These are phyloP conservation scores for Nemania diffusa DNA, from an alignment of 2,329 filamentous ascomycete genomes.

Conservation along the genomic window DNA sequence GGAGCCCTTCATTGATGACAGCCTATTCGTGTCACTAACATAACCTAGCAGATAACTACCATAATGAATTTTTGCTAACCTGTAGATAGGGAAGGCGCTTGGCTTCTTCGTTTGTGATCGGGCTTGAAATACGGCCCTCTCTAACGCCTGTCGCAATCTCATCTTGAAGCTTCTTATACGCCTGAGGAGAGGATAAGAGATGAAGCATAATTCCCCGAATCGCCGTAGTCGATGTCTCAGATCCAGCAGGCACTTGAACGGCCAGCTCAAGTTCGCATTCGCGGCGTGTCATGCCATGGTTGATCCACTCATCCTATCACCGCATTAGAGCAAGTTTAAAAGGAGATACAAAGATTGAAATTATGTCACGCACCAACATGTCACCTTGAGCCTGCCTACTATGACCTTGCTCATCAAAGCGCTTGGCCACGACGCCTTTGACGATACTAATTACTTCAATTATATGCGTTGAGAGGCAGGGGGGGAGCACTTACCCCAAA, in stretches of 20 bases:
- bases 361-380: constrained; percentile 40
- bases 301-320: constrained; percentile 43
- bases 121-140: constrained; percentile 40
- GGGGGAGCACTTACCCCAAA: constrained; percentile 36
- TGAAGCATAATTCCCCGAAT: constrained; percentile 41
- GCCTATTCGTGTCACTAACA: constrained; percentile 32
- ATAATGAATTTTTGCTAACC: constrained; percentile 21
- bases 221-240: constrained; percentile 41
- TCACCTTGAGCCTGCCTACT: constrained; percentile 19
- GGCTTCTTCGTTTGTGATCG: constrained; percentile 41
- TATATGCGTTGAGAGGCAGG: background rate
- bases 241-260: constrained; percentile 41
- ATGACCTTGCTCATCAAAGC: constrained; percentile 30
- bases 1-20: constrained; percentile 43
- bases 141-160: constrained; percentile 37
- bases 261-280: constrained; percentile 45
- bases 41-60: background rate
- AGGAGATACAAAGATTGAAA: background rate
- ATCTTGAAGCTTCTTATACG: constrained; percentile 37
- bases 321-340: background rate
- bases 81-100: constrained; percentile 43
- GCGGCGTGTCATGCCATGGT: constrained; percentile 39
- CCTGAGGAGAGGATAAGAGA: constrained; percentile 36
- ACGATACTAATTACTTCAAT: constrained; percentile 33
- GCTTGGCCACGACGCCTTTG: constrained; percentile 35